These are phyloP conservation scores for Huntiella bhutanensis DNA, from an alignment of 2,329 filamentous ascomycete genomes.

Conservation along the genomic window DNA sequence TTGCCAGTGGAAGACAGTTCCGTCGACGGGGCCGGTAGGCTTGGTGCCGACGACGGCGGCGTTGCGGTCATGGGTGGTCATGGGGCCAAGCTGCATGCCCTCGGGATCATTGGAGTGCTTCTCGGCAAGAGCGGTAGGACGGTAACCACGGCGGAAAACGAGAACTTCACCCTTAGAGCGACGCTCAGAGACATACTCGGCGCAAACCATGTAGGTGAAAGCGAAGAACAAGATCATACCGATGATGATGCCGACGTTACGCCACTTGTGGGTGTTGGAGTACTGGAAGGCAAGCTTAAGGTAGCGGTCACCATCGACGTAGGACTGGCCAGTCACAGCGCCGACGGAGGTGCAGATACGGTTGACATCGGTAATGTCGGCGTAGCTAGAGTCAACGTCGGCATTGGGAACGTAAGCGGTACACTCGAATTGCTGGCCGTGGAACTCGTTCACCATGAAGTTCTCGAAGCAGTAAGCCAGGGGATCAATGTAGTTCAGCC, in stretches of 20 bases:
- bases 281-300: conserved; percentile 37
- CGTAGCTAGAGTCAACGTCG: conserved; percentile 19
- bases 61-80: conserved; percentile 26
- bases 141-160: conserved; percentile 53
- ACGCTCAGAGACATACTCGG: conserved; percentile 44
- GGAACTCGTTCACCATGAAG: conserved; percentile 62
- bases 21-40: conserved; percentile 21
- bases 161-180: conserved; percentile 63
- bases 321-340: conserved; percentile 29
- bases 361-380: conserved; percentile 19
- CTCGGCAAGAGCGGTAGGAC: conserved; percentile 37
- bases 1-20: conserved; percentile 68
- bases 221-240: conserved; percentile 46
- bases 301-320: conserved; percentile 40
- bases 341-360: conserved; percentile 41
- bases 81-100: conserved; percentile 30
- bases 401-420: conserved; percentile 26
- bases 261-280: conserved; percentile 41
- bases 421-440: conserved; percentile 39
- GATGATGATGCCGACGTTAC: conserved; percentile 51
- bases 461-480: conserved; percentile 65
- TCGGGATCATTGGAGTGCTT: conserved; percentile 44
- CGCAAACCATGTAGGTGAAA: conserved; percentile 40
- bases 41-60: conserved; percentile 13
- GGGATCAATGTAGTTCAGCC: conserved; percentile 68